Evolutionary conservation across 805 yeast species (phyloP).

Genomic region (Monosporozyma unispora): DNA sequence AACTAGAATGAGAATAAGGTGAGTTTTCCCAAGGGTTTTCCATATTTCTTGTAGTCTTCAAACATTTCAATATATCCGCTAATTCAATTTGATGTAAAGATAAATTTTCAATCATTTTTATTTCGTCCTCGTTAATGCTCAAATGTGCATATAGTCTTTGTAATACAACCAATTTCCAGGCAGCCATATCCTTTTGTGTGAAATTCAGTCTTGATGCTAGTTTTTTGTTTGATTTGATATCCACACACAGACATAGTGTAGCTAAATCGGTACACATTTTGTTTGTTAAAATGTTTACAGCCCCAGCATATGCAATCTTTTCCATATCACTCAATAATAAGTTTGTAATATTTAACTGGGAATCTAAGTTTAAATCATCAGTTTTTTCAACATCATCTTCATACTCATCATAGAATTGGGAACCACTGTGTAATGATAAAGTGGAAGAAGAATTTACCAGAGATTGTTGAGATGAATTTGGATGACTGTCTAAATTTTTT

Average conservation of each 20-base stretch:
- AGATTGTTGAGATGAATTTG: slow-evolving; percentile 7
- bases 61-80: slow-evolving; percentile 55
- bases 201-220: slow-evolving; percentile 51
- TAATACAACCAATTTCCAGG: slow-evolving; percentile 74
- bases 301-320: slow-evolving; percentile 84
- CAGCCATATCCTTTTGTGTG: slow-evolving; percentile 70
- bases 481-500: slow-evolving; percentile 10
- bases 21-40: slow-evolving; percentile 38
- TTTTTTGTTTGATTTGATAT: slow-evolving; percentile 37
- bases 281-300: slow-evolving; percentile 64
- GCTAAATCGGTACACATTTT: slow-evolving; percentile 81
- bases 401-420: slow-evolving; percentile 33
- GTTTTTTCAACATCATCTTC: slow-evolving; percentile 29
- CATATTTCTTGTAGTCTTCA: slow-evolving; percentile 43
- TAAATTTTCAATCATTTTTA: slow-evolving; percentile 76
- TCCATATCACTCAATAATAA: slow-evolving; percentile 74
- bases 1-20: background rate
- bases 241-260: slow-evolving; percentile 41
- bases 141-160: slow-evolving; percentile 69
- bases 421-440: slow-evolving; percentile 7
- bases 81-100: slow-evolving; percentile 77
- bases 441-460: background rate
- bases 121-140: slow-evolving; percentile 68
- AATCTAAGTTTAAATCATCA: slow-evolving; percentile 30
- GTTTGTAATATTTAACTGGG: slow-evolving; percentile 69